Evolutionary conservation across 176 grass and related monocot species (phyloP), one percentile per base, ranked within the genome.

Genomic region (Avena atlantica): DNA sequence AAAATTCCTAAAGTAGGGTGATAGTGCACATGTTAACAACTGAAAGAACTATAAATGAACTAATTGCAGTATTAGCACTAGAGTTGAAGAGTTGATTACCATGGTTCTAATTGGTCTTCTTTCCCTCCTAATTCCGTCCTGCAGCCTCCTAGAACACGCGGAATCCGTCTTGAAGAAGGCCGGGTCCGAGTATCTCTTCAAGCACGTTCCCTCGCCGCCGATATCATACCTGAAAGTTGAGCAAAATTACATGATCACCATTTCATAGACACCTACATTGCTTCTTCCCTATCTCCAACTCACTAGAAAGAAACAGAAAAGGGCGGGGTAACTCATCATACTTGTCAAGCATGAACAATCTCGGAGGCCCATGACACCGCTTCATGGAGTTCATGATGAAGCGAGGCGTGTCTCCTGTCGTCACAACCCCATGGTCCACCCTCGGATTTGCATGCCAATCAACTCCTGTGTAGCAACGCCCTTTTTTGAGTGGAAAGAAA

Each of bases 331-430:
- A 47, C 23, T 49, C 78, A 66, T 68, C 84, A 40, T 94, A 99
- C 97, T 96, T 99, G 83, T 99, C 97, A 59, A 99, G 90, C 85
- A 89, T 93, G 80, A 94, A 94, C 74, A 99, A 81, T 85, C 89
- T 90, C n/a, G 97, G 97, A 82, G 97, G 94, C 10, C 94, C 92
- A 73, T 75, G 92, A 16, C 97, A 96, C 69, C 87, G 82, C 87
- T 93, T 91, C 68, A 96, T 93, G 74, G 88, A 94, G 2, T 93
- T 78, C 97, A 99, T 90, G 64, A 99, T 91, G 86, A 93, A 94
- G 58, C 45, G 82, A 80, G 97, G 94, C 15, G 79, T 99, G 48
- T 93, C 89, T 48, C 80, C 97, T 78, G 67, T 78, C 23, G 87
- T 94, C 62, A 99, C 87, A 83, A 86, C 76, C 78, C 92, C 86